Evolutionary conservation across 495 filamentous ascomycete genomes (phyloP), one percentile per base, ranked within the genome.

Genomic region (Daldinia loculata): DNA sequence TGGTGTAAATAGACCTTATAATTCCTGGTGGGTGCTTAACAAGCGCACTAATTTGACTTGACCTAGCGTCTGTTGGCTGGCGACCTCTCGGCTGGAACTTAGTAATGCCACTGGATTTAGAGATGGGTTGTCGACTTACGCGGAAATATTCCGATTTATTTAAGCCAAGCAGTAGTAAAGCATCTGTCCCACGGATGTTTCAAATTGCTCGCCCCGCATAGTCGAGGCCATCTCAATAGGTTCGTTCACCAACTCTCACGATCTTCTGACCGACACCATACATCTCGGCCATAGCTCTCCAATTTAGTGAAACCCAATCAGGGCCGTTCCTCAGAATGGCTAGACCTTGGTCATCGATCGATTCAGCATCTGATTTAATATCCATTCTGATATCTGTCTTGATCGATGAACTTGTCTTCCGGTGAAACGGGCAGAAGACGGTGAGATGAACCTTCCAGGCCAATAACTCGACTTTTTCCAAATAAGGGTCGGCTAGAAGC

Each of bases 341-440:
- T 24, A 71, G 57, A 5, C 61, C 69, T 32, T 73, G 43, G 9
- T 58, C 64, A 38, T 71, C 75, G 9, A 71, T 29, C 29, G 65
- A 65, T 34, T 75, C 75, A 15, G 58, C 39, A 32, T 66, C 61
- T 15, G 30, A 36, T 43, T 59, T 75, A 19, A 62, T 52, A 22
- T 24, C 43, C 3, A 12, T 48, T 15, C 43, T 48, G 22, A 55
- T 56, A 36, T 66, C 61, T 12, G 30, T 43, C 51, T 59, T 75
- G 12, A 62, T 56, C 9, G 52, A 58, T n/a, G 62, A 32, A 29
- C 24, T 55, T n/a, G 14, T 26, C 30, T 51, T 41, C 24, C 9
- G 22, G 71, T 79, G 75, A 53, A 77, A 80, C 4, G 55, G 70
- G 38, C 78, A 80, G 69, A 74, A 79, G 2, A 76, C 57, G 19